phyloP scores from a whole-genome alignment of 352 stramenopile species.

The Phytophthora pini region DNA sequence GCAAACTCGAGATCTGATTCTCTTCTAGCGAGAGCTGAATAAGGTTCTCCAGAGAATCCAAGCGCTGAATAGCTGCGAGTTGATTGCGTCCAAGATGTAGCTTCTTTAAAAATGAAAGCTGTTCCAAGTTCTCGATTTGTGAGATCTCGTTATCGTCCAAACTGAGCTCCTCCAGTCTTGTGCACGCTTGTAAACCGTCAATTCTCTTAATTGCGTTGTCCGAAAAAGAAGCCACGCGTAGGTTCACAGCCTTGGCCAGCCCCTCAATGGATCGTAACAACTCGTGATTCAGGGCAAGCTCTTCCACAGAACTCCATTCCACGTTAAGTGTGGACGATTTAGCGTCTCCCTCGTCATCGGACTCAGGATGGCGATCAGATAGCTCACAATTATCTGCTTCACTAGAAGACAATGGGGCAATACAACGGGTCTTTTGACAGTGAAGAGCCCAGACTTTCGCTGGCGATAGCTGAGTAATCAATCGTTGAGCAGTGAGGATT shows the following conservation, averaged over 20 bases:
- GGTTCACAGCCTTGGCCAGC: constrained; percentile 56
- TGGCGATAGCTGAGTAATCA: constrained; percentile 57
- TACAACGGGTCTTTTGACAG: constrained; percentile 32
- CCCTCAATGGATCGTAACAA: constrained; percentile 64
- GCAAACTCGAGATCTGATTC: constrained; percentile 81
- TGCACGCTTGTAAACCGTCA: constrained; percentile 57
- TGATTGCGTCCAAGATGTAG: constrained; percentile 84
- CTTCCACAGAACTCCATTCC: constrained; percentile 66
- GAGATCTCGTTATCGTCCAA: constrained; percentile 84
- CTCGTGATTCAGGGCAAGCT: constrained; percentile 68
- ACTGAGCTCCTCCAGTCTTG: constrained; percentile 74
- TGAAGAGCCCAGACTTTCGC: constrained; percentile 53
- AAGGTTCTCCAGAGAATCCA: constrained; percentile 69
- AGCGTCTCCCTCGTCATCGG: constrained; percentile 26
- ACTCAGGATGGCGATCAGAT: constrained; percentile 33
- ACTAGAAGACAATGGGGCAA: constrained; percentile 6
- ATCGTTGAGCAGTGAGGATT: constrained; percentile 31
- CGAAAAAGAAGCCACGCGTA: constrained; percentile 65
- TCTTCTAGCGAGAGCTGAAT: constrained; percentile 86
- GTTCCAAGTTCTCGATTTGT: constrained; percentile 68
- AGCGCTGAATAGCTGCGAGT: constrained; percentile 64
- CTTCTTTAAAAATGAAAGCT: constrained; percentile 68
- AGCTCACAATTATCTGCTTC: constrained; percentile 4
- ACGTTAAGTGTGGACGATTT: constrained; percentile 2
- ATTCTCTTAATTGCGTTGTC: constrained; percentile 79